phyloP scores from a whole-genome alignment of 805 yeast genomes.

The Saccharomycopsis fibuligera region DNA sequence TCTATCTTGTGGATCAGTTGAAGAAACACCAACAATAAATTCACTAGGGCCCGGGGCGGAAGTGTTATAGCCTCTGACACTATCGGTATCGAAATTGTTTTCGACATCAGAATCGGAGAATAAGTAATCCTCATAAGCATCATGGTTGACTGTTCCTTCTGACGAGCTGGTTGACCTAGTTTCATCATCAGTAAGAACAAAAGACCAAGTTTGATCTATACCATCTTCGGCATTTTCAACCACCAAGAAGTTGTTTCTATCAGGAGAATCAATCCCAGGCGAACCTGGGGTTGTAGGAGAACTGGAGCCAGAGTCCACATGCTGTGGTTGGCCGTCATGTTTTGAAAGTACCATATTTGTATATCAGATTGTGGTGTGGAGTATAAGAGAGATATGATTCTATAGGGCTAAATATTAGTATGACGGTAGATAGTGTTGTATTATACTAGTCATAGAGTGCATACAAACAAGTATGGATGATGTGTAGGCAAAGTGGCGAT shows the following conservation, averaged over 20 bases:
- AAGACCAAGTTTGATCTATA: conserved; percentile 14
- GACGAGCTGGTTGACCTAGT: conserved; percentile 11
- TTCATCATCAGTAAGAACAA: conserved; percentile 19
- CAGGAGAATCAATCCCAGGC: background rate
- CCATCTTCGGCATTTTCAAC: background rate
- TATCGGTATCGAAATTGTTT: background rate
- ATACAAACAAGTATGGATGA: background rate
- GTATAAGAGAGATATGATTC: too few relatives aligned
- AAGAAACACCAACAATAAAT: background rate
- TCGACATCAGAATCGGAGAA: conserved; percentile 3
- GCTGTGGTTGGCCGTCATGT: background rate
- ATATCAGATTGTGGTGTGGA: too few relatives aligned
- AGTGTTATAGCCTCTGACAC: background rate
- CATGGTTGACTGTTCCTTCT: background rate
- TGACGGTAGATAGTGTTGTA: too few relatives aligned
- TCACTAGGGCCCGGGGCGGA: background rate
- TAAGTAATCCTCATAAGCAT: background rate
- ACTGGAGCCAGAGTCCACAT: too few relatives aligned
- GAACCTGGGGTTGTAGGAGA: too few relatives aligned
- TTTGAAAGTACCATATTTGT: too few relatives aligned
- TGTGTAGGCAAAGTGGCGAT: background rate
- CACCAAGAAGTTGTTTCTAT: background rate
- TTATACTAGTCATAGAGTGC: too few relatives aligned
- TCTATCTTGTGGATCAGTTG: background rate
- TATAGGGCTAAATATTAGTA: too few relatives aligned